These are phyloP conservation scores for Fraxinus angustifolia DNA, from an alignment of 305 asterid genomes.

Conservation along the genomic window DNA sequence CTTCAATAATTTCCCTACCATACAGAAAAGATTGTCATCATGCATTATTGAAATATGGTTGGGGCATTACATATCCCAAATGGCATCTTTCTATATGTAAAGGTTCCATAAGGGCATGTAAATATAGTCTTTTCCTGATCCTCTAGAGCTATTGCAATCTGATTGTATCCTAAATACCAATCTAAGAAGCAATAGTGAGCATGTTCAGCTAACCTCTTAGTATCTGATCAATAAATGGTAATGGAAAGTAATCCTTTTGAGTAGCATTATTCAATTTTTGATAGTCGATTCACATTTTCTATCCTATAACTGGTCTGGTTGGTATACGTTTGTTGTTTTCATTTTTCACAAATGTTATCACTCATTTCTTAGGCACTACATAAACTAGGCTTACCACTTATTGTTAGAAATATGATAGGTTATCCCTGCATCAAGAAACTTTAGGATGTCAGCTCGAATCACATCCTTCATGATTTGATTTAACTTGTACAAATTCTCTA, in stretches of 20 bases:
- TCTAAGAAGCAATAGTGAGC: neutral
- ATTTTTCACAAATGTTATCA: no score
- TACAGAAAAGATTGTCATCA: neutral
- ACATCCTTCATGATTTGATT: neutral
- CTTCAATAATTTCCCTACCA: neutral
- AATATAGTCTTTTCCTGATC: neutral
- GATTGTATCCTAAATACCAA: neutral
- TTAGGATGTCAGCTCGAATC: neutral
- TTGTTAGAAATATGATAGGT: neutral
- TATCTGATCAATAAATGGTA: neutral
- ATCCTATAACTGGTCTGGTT: neutral
- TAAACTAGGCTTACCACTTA: no score
- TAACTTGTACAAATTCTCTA: no score
- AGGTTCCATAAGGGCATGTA: neutral
- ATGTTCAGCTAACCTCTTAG: neutral
- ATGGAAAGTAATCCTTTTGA: neutral
- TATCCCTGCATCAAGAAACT: neutral
- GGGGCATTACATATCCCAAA: neutral
- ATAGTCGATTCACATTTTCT: neutral
- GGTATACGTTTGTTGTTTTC: no score
- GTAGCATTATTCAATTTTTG: neutral
- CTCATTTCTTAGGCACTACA: no score
- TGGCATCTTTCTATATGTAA: neutral
- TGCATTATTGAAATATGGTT: neutral
- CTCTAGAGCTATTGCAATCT: neutral